A percentile compares a stretch with the other conserved stretches of the same genome.
Evolutionary conservation across 805 yeast species (phyloP).

Genomic region (Myxozyma geophila): DNA sequence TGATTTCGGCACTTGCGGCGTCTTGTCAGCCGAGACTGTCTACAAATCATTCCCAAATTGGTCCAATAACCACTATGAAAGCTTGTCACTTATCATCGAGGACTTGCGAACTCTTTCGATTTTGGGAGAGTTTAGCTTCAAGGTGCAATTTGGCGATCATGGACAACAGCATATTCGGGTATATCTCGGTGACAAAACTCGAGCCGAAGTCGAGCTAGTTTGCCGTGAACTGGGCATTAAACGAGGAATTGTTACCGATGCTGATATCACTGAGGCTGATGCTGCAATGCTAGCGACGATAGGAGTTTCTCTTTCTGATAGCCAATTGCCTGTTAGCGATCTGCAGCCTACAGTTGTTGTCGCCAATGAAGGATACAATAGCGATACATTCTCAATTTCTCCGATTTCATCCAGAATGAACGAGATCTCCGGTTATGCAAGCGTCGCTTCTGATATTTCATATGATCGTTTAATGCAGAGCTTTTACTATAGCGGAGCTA

Average conservation of each 20-base stretch:
- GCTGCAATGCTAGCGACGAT: constrained; percentile 11
- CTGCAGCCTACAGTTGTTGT: neutral
- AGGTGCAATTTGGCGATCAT: constrained; percentile 2
- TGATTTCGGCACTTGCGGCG: constrained; percentile 49
- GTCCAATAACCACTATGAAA: constrained; percentile 40
- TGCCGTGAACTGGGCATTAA: constrained; percentile 13
- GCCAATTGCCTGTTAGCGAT: neutral
- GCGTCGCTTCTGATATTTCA: constrained; percentile 2
- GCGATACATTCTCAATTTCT: neutral
- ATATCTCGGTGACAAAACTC: constrained; percentile 11
- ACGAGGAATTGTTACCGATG: constrained; percentile 10
- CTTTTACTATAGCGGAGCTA: neutral
- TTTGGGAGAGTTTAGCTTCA: constrained; percentile 11
- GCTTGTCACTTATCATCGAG: constrained; percentile 39
- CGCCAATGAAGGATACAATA: neutral
- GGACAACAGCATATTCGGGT: constrained; percentile 8
- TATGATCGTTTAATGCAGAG: constrained; percentile 1
- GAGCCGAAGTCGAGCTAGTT: constrained; percentile 9
- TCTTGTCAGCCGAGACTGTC: constrained; percentile 53
- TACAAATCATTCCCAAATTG: constrained; percentile 47
- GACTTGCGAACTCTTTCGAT: constrained; percentile 40
- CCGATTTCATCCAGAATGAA: neutral
- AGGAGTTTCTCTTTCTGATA: constrained; percentile 7
- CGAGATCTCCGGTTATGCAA: neutral
- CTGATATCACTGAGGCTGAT: constrained; percentile 10